Base-by-base conservation (phyloP, 768 basidiomycete species). In the Podaxis pistillaris region DNA sequence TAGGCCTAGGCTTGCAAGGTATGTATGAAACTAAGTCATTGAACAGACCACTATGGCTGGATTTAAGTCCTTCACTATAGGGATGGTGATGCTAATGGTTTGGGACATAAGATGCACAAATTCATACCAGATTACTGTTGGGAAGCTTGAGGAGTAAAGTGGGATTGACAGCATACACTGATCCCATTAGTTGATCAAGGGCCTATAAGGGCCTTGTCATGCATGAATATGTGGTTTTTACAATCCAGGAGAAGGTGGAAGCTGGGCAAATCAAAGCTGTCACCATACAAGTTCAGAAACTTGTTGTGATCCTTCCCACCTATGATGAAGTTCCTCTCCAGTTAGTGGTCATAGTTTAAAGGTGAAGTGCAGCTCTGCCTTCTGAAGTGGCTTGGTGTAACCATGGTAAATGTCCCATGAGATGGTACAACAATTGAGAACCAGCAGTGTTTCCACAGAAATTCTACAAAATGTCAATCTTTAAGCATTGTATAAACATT, bases 371-470 rank as follows among this genome's bases (percentile, higher is more conserved):
- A 47, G 28, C n/a, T 55, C 40, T 3, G 36, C 12, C 17, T 30
- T 28, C 3, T 66, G 58, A 36, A 60, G 55, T 9, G 36, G 57
- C 58, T 67, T 60, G 75, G 71, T 2, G 62, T 67, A 30, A 78
- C 56, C 8, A 68, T 64, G 64, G 80, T 79, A 82, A 1, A 70
- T 72, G 1, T 76, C 79, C 24, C 75, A 76, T 61, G 74, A 72
- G 49, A 81, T 69, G 2, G 78, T 71, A 13, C 68, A 71, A 64
- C 80, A 81, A 0, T 67, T 54, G 0, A 50, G 65, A 77, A 78
- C 67, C 81, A 79, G 5, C 79, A 82, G 64, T 81, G 76, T n/a
- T 60, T 65, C 15, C 59, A 69, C 63, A 80, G 81, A 57, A 80
- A 81, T 44, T 74, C 80, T 79, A 44, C 6, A 59, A 47, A 33